A percentile compares a stretch with the other conserved stretches of the same genome.
Evolutionary conservation across 148 eudicot genomes (phyloP).

Genomic region (Silene latifolia): DNA sequence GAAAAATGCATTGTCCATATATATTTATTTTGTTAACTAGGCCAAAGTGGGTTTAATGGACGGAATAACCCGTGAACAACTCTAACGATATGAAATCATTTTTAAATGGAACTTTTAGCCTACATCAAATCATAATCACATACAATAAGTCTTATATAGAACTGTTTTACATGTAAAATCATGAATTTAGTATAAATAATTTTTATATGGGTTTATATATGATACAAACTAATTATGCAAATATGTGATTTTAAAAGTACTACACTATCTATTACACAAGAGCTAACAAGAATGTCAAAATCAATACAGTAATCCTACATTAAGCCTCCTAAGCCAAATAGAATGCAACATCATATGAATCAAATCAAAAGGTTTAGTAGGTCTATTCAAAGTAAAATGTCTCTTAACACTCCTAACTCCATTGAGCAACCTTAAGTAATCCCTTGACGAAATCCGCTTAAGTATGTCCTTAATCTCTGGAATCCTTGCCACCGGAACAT

Average conservation of each 20-base stretch:
- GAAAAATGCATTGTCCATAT: too few species aligned
- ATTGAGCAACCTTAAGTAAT: conserved; percentile 32
- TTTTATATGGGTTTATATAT: too few species aligned
- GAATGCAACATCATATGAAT: conserved; percentile 56
- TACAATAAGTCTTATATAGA: too few species aligned
- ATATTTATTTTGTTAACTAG: too few species aligned
- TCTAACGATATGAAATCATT: too few species aligned
- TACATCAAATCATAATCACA: too few species aligned
- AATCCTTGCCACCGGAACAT: conserved; percentile 29
- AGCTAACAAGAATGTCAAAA: neutral
- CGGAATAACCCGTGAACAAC: too few species aligned
- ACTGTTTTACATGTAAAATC: too few species aligned
- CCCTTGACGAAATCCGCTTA: conserved; percentile 20
- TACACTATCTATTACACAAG: neutral
- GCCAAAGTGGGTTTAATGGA: too few species aligned
- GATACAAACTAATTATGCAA: neutral
- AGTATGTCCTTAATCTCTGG: conserved; percentile 47
- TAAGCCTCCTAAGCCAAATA: conserved; percentile 48
- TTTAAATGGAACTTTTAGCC: too few species aligned
- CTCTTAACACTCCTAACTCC: conserved; percentile 32
- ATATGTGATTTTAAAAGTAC: too few species aligned
- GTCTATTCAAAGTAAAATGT: conserved; percentile 45
- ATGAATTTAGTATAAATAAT: too few species aligned
- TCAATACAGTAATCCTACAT: conserved; percentile 14
- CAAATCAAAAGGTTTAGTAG: conserved; percentile 42